Evolutionary conservation across 495 filamentous ascomycete species (phyloP), one percentile per base, ranked within the genome.

Genomic region (Lasiosphaeria ovina): DNA sequence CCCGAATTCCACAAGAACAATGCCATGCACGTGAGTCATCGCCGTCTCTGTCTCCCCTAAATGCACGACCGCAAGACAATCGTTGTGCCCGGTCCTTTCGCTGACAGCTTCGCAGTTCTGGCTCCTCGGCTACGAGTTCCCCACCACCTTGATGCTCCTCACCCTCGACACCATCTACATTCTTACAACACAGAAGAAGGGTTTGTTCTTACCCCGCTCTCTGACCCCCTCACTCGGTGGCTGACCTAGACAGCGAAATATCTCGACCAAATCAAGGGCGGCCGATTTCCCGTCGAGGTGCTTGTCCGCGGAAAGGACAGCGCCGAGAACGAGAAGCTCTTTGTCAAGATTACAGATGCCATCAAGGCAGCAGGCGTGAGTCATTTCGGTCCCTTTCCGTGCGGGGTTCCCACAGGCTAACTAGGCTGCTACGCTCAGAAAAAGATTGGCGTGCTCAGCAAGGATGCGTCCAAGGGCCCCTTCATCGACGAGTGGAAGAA

Each of bases 91-190:
- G 24, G 24, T 24, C 24, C 24, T 24, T 24, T 48, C 61, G 64
- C 56, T 66, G 63, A 69, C 45, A 58, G 32, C 11, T 62, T 54
- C 67, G 45, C 76, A 98, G 92, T 96, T 97, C 77, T 99, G 94
- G 94, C 82, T 99, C 52, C 83, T 99, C 60, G 94, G 94, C 63
- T 99, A 98, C 80, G 94, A 99, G 71, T 99, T 99, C 67, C 94
- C 94, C 48, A 91, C 94, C 12, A 98, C 94, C 0, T 81, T 98
- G 45, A 88, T 99, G 74, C 81, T 99, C 49, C 82, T 98, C 66
- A 97, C 95, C 9, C 83, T 85, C 54, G 95, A 98, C 56, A 82
- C 84, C 55, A 77, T 98, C 62, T 93, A 92, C 72, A 85, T 97
- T 54, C 87, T 98, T 57, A 98, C 95, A 3, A 98, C 94, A 10